Percentiles rank a stretch among this genome's conserved stretches.
Conservation (phyloP, 1,284 basidiomycete species). For the Sutorius eximius region DNA sequence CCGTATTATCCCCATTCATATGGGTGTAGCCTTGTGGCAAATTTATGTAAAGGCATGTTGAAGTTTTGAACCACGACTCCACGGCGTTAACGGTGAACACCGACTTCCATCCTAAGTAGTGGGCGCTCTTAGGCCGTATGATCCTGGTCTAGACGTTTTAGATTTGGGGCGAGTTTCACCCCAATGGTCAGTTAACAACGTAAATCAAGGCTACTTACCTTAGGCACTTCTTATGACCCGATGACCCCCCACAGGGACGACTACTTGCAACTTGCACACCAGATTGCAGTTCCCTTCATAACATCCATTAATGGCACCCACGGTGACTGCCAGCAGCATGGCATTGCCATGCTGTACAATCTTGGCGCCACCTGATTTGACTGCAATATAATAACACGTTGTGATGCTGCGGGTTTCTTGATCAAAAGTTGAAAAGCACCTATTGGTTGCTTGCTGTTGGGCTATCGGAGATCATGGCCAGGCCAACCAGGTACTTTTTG, state of each 20-base stretch:
- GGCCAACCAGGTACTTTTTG: neutral
- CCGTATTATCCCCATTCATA: neutral
- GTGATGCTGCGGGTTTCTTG: neutral
- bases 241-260: neutral
- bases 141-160: neutral
- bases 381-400: neutral
- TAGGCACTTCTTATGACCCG: neutral
- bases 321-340: neutral
- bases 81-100: too few species aligned
- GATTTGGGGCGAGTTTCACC: neutral
- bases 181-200: neutral
- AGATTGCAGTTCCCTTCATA: neutral
- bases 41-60: too few species aligned
- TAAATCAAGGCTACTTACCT: neutral
- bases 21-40: too few species aligned
- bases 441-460: too few species aligned
- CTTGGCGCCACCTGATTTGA: neutral
- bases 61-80: too few species aligned
- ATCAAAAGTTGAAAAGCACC: neutral
- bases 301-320: neutral
- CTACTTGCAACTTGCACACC: neutral
- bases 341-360: neutral
- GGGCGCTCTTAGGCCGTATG: neutral
- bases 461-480: neutral
- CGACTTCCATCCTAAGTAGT: neutral